Percentiles rank a stretch among this genome's conserved stretches.
phyloP scores from a whole-genome alignment of 2,329 filamentous ascomycete species.

The Colletotrichum sp. region DNA sequence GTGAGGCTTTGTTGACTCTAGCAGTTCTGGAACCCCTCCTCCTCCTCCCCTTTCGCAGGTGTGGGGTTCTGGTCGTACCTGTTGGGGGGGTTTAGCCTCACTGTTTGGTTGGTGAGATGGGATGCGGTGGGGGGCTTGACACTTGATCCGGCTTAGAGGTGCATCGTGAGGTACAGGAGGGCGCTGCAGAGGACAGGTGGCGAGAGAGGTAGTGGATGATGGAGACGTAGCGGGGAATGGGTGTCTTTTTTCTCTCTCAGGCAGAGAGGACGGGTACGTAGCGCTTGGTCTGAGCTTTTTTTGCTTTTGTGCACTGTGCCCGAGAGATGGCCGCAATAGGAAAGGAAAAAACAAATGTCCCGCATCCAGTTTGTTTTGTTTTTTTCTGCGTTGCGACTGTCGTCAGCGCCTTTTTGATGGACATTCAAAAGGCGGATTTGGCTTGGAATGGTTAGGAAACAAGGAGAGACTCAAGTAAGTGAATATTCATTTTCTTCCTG shows the following conservation, averaged over 20 bases:
- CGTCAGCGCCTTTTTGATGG: neutral
- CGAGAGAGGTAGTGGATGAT: neutral
- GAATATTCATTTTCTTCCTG: neutral
- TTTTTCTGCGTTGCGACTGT: neutral
- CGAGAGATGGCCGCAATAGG: conserved; percentile 4
- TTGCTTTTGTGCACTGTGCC: neutral
- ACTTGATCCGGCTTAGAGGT: neutral
- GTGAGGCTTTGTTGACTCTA: neutral
- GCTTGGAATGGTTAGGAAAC: no score
- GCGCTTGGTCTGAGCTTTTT: neutral
- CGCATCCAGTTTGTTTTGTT: conserved; percentile 6
- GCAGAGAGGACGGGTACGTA: neutral
- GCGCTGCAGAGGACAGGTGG: neutral
- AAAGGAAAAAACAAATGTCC: conserved; percentile 16
- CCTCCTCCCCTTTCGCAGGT: neutral
- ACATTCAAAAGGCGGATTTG: no score
- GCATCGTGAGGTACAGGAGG: neutral
- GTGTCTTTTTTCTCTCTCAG: neutral
- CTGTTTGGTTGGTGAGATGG: neutral
- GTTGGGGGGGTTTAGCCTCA: neutral
- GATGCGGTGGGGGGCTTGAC: neutral
- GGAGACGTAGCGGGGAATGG: neutral
- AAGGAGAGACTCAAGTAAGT: neutral
- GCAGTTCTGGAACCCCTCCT: neutral
- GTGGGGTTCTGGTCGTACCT: neutral